Evolutionary conservation across 805 yeast genomes (phyloP).

Genomic region (Sugiyamaella americana): DNA sequence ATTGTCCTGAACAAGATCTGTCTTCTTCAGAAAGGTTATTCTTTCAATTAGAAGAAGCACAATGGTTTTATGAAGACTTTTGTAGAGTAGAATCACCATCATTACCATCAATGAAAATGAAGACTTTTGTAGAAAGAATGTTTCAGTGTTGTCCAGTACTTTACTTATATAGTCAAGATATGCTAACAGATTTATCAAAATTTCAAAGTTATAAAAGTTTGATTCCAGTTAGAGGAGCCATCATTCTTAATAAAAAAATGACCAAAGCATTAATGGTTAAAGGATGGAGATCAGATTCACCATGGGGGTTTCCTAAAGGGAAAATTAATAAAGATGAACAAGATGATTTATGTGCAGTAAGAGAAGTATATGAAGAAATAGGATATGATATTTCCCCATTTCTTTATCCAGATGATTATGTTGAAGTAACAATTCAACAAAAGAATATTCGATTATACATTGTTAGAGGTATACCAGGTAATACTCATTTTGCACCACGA

Average conservation of each 20-base stretch:
- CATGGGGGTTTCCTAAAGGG: slow-evolving; percentile 97
- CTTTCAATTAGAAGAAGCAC: slow-evolving; percentile 96
- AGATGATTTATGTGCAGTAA: slow-evolving; percentile 80
- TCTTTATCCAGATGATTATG: slow-evolving; percentile 61
- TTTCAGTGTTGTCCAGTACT: slow-evolving; percentile 68
- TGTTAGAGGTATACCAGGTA: slow-evolving; percentile 71
- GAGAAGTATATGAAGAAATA: slow-evolving; percentile 91
- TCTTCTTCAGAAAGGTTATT: slow-evolving; percentile 74
- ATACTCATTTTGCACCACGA: slow-evolving; percentile 65
- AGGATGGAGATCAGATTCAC: slow-evolving; percentile 66
- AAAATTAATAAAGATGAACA: slow-evolving; percentile 90
- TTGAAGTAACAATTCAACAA: slow-evolving; percentile 75
- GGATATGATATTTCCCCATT: slow-evolving; percentile 75
- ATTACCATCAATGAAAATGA: slow-evolving; percentile 73
- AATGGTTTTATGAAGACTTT: slow-evolving; percentile 93
- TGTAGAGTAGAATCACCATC: slow-evolving; percentile 63
- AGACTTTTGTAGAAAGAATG: slow-evolving; percentile 62
- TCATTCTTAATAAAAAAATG: slow-evolving; percentile 65
- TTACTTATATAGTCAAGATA: slow-evolving; percentile 27
- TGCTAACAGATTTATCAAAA: slow-evolving; percentile 58
- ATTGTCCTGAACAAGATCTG: slow-evolving; percentile 87
- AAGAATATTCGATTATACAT: slow-evolving; percentile 82
- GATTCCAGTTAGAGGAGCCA: slow-evolving; percentile 96
- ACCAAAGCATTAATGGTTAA: slow-evolving; percentile 72
- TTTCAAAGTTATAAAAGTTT: slow-evolving; percentile 81